A percentile compares a stretch with the other conserved stretches of the same genome.
Evolutionary conservation across 2,329 filamentous ascomycete species (phyloP).

Genomic region (Teratosphaeria viscida): DNA sequence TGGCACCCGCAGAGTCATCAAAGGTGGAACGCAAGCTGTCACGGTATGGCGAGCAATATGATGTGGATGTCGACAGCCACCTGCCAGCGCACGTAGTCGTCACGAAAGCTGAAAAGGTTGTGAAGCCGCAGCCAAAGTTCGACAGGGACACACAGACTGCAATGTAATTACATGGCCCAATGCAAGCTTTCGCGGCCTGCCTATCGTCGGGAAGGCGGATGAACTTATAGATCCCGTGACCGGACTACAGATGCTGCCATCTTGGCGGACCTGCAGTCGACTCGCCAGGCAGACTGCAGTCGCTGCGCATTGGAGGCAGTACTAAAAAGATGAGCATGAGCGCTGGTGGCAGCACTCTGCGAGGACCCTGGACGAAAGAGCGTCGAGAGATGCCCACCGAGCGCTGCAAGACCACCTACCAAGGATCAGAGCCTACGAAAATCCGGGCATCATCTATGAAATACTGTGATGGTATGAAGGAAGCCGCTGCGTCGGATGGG

Average conservation of each 20-base stretch:
- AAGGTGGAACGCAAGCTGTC: not conserved
- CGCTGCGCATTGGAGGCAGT: not conserved
- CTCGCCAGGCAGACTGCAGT: not conserved
- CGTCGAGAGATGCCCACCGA: not conserved
- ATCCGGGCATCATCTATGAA: not conserved
- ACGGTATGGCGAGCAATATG: not conserved
- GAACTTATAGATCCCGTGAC: not conserved
- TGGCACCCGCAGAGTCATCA: not conserved
- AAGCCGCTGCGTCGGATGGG: not conserved
- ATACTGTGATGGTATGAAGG: not conserved
- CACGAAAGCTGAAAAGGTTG: not conserved
- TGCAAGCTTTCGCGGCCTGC: not conserved
- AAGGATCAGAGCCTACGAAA: not conserved
- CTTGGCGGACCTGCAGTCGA: not conserved
- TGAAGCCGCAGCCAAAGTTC: not conserved
- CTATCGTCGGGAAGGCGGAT: not conserved
- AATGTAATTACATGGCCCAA: not conserved
- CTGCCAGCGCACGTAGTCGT: not conserved
- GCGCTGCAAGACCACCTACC: not conserved
- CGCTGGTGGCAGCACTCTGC: not conserved
- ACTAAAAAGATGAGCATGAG: not conserved
- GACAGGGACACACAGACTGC: not conserved
- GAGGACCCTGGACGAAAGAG: not conserved
- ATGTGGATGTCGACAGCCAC: not conserved
- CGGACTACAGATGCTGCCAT: not conserved